Evolutionary conservation across 805 yeast species (phyloP).

Genomic region (Torulaspora delbrueckii): DNA sequence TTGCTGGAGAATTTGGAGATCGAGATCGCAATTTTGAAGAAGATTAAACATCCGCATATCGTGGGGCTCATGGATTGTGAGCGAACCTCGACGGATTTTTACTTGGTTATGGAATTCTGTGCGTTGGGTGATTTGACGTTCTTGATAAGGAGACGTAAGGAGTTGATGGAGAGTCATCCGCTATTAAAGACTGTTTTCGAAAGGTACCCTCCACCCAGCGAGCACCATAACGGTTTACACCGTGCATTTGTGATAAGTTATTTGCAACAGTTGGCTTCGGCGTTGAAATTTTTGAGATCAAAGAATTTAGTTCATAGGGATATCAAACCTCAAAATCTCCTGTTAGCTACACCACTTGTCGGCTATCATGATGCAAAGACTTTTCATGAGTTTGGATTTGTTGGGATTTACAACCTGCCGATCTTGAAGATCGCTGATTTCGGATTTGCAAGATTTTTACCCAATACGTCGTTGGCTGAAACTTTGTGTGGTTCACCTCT

Average conservation of each 20-base stretch:
- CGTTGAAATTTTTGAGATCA: conserved; percentile 73
- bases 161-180: conserved; percentile 70
- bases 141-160: conserved; percentile 72
- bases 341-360: conserved; percentile 73
- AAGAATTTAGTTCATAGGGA: conserved; percentile 89
- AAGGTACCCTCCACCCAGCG: conserved; percentile 75
- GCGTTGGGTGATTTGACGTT: conserved; percentile 90
- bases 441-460: conserved; percentile 93
- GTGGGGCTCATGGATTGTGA: conserved; percentile 81
- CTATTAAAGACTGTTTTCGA: conserved; percentile 68
- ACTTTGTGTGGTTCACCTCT: conserved; percentile 96
- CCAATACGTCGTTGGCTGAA: conserved; percentile 91
- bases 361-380: conserved; percentile 44
- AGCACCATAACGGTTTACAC: conserved; percentile 71
- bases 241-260: conserved; percentile 76
- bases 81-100: conserved; percentile 73
- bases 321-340: conserved; percentile 79
- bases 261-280: conserved; percentile 78
- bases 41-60: conserved; percentile 87
- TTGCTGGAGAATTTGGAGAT: conserved; percentile 85
- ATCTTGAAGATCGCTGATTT: conserved; percentile 92
- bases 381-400: conserved; percentile 53
- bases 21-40: conserved; percentile 83
- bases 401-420: conserved; percentile 86
- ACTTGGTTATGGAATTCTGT: conserved; percentile 93